Percentiles rank a stretch among this genome's conserved stretches.
Conservation (phyloP, 371 early-diverging fungal genomes). For the Saksenaea vasiformis region DNA sequence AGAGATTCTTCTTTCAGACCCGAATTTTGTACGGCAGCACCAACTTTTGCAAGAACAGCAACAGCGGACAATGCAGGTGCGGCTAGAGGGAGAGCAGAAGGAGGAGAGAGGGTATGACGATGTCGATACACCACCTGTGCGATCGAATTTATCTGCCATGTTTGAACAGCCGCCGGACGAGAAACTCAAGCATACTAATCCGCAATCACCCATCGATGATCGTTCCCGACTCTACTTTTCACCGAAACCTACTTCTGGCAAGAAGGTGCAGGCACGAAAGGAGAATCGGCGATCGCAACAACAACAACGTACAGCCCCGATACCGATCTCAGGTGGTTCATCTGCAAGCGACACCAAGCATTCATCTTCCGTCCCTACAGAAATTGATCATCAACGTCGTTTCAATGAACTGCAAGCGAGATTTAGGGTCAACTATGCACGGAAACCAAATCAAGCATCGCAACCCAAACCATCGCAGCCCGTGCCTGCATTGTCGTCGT, state of each 20-base stretch:
- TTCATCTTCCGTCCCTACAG: conserved; percentile 16
- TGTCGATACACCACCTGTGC: conserved; percentile 3
- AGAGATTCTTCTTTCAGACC: conserved; percentile 30
- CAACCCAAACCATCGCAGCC: conserved; percentile 2
- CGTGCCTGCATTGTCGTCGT: conserved; percentile 7
- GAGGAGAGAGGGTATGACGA: conserved; percentile 1
- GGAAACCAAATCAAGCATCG: conserved; percentile 20
- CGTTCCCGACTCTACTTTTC: not conserved
- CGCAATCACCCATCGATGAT: not conserved
- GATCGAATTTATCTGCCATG: conserved; percentile 27
- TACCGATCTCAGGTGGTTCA: not conserved
- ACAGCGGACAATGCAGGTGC: conserved; percentile 15
- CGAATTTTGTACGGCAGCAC: conserved; percentile 28
- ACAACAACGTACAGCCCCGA: not conserved
- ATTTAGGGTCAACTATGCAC: conserved; percentile 34
- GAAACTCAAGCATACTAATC: not conserved
- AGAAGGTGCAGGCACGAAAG: not conserved
- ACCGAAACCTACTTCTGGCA: conserved; percentile 1
- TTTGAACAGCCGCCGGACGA: conserved; percentile 15
- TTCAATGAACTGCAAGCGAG: conserved; percentile 34
- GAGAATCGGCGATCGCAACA: conserved; percentile 1
- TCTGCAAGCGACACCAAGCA: not conserved
- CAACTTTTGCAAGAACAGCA: conserved; percentile 27
- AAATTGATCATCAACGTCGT: conserved; percentile 33
- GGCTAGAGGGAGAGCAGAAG: conserved; percentile 5